Evolutionary conservation across 2,329 filamentous ascomycete species (phyloP).

Genomic region (Pseudohalonectria lignicola): DNA sequence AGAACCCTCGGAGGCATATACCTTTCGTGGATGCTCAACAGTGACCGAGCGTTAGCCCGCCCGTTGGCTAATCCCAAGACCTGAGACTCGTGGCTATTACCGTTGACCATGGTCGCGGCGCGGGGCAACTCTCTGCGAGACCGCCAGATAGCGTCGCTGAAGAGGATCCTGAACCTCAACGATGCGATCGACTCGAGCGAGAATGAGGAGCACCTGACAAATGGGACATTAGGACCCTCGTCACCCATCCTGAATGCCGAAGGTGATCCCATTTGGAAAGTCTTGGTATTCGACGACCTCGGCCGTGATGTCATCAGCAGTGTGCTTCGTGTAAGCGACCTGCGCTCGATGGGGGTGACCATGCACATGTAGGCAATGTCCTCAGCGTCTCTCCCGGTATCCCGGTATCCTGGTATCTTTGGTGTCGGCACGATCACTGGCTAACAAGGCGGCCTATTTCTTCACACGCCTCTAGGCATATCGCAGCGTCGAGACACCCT

Average conservation of each 20-base stretch:
- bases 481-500: constrained; percentile 69
- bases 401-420: no score
- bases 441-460: no score
- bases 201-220: constrained; percentile 51
- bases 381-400: no score
- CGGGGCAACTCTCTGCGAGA: constrained; percentile 36
- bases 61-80: no score
- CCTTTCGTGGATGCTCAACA: no score
- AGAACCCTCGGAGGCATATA: no score
- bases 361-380: constrained; percentile 70
- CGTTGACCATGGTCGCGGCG: constrained; percentile 30
- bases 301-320: constrained; percentile 96
- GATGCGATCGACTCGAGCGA: constrained; percentile 42
- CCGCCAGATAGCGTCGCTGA: constrained; percentile 64
- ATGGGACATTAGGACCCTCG: constrained; percentile 54
- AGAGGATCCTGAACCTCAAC: constrained; percentile 93
- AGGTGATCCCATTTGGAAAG: constrained; percentile 94
- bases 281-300: constrained; percentile 84
- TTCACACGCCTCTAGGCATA: constrained; percentile 44
- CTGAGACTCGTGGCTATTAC: no score
- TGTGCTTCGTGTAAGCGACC: constrained; percentile 84
- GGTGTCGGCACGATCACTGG: no score
- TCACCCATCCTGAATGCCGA: constrained; percentile 77
- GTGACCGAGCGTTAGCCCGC: no score
- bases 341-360: constrained; percentile 88